A percentile compares a stretch with the other conserved stretches of the same genome.
Evolutionary conservation across 192 early-diverging fungal species (phyloP).

Genomic region (Coemansia sp.): DNA sequence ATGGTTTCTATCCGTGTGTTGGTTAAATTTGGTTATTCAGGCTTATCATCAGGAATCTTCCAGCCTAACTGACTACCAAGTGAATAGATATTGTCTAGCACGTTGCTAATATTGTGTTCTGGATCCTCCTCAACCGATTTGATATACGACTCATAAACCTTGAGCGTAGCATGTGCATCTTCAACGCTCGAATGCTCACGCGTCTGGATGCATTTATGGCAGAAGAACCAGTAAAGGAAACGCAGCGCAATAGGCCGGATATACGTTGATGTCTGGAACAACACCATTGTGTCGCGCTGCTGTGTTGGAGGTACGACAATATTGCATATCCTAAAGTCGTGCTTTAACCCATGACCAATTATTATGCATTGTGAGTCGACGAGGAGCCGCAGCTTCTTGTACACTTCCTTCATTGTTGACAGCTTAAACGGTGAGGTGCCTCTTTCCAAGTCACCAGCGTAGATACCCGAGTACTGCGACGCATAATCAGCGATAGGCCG

Average conservation of each 20-base stretch:
- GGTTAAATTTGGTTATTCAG: too few relatives aligned
- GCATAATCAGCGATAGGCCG: slow-evolving; percentile 89
- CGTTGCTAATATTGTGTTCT: slow-evolving; percentile 63
- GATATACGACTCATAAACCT: slow-evolving; percentile 80
- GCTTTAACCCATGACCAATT: slow-evolving; percentile 92
- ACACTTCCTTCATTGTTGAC: slow-evolving; percentile 89
- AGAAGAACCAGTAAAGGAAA: slow-evolving; percentile 89
- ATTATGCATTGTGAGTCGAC: slow-evolving; percentile 90
- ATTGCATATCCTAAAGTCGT: slow-evolving; percentile 95
- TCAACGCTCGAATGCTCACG: slow-evolving; percentile 91
- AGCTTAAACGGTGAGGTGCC: slow-evolving; percentile 69
- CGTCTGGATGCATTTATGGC: slow-evolving; percentile 80
- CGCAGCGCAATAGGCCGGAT: slow-evolving; percentile 69
- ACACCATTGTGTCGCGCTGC: slow-evolving; percentile 91
- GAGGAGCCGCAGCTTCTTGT: slow-evolving; percentile 85
- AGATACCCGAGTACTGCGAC: slow-evolving; percentile 93
- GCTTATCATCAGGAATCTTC: slow-evolving; percentile 25
- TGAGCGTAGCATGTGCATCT: slow-evolving; percentile 83
- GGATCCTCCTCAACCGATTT: slow-evolving; percentile 63
- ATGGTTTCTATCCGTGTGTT: too few relatives aligned
- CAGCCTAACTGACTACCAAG: slow-evolving; percentile 30
- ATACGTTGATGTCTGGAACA: slow-evolving; percentile 62
- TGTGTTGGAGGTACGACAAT: slow-evolving; percentile 81
- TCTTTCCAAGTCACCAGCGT: slow-evolving; percentile 81
- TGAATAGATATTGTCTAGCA: slow-evolving; percentile 67